These are phyloP conservation scores for Boletellus ananiceps DNA, from an alignment of 768 basidiomycete genomes.

Conservation along the genomic window DNA sequence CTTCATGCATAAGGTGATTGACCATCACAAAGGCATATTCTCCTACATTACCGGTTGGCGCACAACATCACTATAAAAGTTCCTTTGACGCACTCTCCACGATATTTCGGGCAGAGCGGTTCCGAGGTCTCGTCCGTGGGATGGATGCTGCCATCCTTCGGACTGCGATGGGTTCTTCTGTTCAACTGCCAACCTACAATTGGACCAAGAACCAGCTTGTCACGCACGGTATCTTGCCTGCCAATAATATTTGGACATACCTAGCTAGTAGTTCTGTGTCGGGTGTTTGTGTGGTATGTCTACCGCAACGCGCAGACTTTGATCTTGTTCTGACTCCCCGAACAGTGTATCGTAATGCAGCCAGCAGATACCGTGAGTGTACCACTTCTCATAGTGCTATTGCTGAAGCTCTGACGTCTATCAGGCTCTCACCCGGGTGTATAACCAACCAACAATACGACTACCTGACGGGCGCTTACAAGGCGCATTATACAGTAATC, in stretches of 20 bases:
- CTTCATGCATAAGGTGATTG: background rate
- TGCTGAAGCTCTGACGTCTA: conserved; percentile 1
- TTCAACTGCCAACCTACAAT: conserved; percentile 95
- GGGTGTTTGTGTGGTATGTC: conserved; percentile 84
- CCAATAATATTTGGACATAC: conserved; percentile 83
- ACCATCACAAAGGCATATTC: conserved; percentile 71
- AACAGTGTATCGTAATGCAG: conserved; percentile 87
- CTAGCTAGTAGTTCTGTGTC: conserved; percentile 85
- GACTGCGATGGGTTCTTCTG: conserved; percentile 93
- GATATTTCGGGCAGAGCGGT: conserved; percentile 74
- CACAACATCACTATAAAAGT: conserved; percentile 88
- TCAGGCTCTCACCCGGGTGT: conserved; percentile 87
- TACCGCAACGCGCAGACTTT: background rate
- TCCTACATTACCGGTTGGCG: conserved; percentile 87
- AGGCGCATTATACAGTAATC: conserved; percentile 83
- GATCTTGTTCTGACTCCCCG: conserved; percentile 7
- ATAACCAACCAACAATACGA: conserved; percentile 84
- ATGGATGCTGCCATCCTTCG: conserved; percentile 91
- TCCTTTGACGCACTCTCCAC: conserved; percentile 77
- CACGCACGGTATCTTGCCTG: conserved; percentile 59
- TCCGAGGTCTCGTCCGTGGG: conserved; percentile 80
- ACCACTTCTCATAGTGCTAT: conserved; percentile 1
- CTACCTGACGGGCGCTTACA: conserved; percentile 66
- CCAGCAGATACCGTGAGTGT: conserved; percentile 80
- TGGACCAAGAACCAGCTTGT: conserved; percentile 83